Evolutionary conservation across 371 early-diverging fungal species (phyloP).

Genomic region (Actinomucor elegans): DNA sequence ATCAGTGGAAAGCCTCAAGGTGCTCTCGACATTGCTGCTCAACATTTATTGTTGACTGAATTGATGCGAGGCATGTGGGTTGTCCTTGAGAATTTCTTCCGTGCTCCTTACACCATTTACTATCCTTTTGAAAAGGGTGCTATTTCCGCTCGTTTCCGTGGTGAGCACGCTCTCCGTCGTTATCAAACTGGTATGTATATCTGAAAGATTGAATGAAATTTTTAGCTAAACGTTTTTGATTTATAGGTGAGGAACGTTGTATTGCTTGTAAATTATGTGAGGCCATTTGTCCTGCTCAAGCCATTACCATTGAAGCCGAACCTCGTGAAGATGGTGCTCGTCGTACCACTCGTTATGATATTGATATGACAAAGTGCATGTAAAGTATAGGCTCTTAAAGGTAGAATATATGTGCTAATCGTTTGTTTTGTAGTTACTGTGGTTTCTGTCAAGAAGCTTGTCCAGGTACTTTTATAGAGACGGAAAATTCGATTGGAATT

Average conservation of each 20-base stretch:
- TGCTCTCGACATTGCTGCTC: conserved; percentile 77
- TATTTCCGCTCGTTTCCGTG: conserved; percentile 92
- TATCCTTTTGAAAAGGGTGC: conserved; percentile 98
- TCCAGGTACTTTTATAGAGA: conserved; percentile 51
- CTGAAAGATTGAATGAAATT: not conserved
- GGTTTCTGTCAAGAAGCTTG: conserved; percentile 93
- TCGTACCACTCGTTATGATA: conserved; percentile 97
- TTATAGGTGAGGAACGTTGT: conserved; percentile 93
- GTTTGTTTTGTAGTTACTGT: conserved; percentile 70
- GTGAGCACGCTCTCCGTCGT: conserved; percentile 95
- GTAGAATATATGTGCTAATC: conserved; percentile 37
- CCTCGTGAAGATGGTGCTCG: conserved; percentile 94
- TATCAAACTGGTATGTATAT: conserved; percentile 87
- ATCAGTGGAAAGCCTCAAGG: conserved; percentile 39
- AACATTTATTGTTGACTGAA: conserved; percentile 88
- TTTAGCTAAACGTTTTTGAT: conserved; percentile 6
- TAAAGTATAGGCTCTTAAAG: conserved; percentile 50
- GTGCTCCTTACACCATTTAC: conserved; percentile 94
- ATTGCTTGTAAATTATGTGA: conserved; percentile 98
- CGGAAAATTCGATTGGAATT: not conserved
- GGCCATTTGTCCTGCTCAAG: conserved; percentile 97
- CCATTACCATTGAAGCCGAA: conserved; percentile 98
- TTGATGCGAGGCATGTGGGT: conserved; percentile 91
- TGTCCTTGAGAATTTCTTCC: conserved; percentile 91
- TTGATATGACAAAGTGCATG: conserved; percentile 98